phyloP scores from a whole-genome alignment of 176 grass and related monocot species.

The Lolium perenne region DNA sequence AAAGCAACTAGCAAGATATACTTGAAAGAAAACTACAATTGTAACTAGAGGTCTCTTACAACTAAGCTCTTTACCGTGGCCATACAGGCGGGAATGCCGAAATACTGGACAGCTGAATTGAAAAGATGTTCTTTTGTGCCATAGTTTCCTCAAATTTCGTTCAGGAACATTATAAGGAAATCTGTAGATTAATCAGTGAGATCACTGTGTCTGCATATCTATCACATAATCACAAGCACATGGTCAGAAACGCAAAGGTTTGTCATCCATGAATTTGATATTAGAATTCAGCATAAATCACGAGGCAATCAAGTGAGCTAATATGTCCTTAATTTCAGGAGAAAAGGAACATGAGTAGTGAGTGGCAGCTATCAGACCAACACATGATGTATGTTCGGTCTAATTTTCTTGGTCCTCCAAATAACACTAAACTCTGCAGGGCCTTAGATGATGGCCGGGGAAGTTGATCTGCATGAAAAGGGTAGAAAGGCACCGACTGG shows the following conservation, averaged over 20 bases:
- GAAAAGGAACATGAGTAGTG: not conserved
- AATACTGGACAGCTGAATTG: too few species aligned
- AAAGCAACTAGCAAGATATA: not conserved
- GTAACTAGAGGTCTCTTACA: too few species aligned
- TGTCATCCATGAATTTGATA: not conserved
- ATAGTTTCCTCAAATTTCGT: too few species aligned
- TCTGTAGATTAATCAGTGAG: not conserved
- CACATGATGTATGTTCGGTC: not conserved
- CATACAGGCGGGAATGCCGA: too few species aligned
- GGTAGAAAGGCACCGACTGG: not conserved
- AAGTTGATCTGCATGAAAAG: constrained; percentile 18
- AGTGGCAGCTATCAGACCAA: not conserved
- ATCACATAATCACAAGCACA: not conserved
- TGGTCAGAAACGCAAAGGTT: not conserved
- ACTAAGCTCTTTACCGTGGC: too few species aligned
- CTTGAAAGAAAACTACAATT: too few species aligned
- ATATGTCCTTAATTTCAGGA: not conserved
- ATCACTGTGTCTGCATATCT: not conserved
- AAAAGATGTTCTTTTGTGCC: not conserved
- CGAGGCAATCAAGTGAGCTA: not conserved
- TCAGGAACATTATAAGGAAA: too few species aligned
- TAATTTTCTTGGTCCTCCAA: not conserved
- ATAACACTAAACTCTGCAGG: not conserved
- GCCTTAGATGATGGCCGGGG: not conserved
- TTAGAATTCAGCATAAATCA: not conserved